Evolutionary conservation across 768 basidiomycete genomes (phyloP).

Genomic region (Mycena floridula): DNA sequence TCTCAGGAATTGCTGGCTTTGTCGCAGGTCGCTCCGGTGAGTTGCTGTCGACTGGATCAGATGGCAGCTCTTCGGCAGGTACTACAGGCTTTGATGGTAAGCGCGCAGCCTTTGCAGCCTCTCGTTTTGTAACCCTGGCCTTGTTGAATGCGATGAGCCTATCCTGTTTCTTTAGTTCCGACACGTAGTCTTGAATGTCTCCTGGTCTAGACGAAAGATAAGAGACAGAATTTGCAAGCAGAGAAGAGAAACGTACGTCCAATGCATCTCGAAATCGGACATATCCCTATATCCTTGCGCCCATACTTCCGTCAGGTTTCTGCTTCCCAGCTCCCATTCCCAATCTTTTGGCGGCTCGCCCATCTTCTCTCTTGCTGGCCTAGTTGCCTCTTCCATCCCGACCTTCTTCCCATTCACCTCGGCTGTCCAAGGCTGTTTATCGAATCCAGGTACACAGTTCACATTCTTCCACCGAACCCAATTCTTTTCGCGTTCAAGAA

Average conservation of each 20-base stretch:
- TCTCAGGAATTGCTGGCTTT: too few species aligned
- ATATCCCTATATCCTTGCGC: slow-evolving; percentile 70
- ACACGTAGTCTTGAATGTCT: slow-evolving; percentile 69
- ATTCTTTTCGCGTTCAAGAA: slow-evolving; percentile 80
- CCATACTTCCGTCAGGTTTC: slow-evolving; percentile 77
- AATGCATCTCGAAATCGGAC: slow-evolving; percentile 55
- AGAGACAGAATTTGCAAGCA: not conserved
- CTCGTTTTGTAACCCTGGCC: slow-evolving; percentile 1
- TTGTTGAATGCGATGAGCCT: too few species aligned
- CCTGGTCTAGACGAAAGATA: slow-evolving; percentile 43
- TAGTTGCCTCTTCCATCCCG: slow-evolving; percentile 60
- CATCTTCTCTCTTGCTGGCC: slow-evolving; percentile 43
- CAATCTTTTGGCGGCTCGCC: slow-evolving; percentile 54
- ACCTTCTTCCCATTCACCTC: slow-evolving; percentile 43
- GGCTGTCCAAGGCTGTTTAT: slow-evolving; percentile 58
- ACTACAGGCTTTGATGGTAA: slow-evolving; percentile 20
- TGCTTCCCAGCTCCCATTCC: slow-evolving; percentile 61
- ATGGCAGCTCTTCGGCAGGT: slow-evolving; percentile 12
- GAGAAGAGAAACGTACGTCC: slow-evolving; percentile 44
- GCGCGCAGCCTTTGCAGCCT: slow-evolving; percentile 17
- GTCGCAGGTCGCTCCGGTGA: slow-evolving; percentile 22
- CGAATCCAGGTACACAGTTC: slow-evolving; percentile 72
- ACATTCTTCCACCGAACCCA: slow-evolving; percentile 92
- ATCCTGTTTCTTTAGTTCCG: slow-evolving; percentile 65
- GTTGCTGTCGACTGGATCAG: slow-evolving; percentile 20